Base-by-base conservation (phyloP, 2,329 filamentous ascomycete species). In the Cladosporium sp. region DNA sequence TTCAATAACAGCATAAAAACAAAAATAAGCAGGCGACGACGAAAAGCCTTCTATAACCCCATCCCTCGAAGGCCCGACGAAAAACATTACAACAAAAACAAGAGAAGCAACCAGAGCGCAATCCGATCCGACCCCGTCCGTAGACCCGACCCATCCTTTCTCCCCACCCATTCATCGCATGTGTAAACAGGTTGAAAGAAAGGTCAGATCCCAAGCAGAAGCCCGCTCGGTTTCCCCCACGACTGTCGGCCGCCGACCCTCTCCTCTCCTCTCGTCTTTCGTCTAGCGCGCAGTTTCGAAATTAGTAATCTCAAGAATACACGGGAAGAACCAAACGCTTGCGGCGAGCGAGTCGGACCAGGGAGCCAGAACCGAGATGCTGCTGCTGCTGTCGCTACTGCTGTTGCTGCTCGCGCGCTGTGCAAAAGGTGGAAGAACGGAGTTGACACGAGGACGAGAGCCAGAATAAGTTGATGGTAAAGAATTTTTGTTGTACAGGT, bases 401-500 rank as follows among this genome's bases (percentile, higher is more conserved):
- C 22, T 28, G 22, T 4, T 28, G 22, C 22, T 41, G 41, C 41
- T 28, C 41, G 41, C 41, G 2, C 41, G 41, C 41, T 43, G 41
- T 43, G 41, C 41, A 43, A 22, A 22, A 10, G 28, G 13, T 11
- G 38, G 38, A 14, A 8, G 9, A 41, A 41, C 11, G 9, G 14
- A 41, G 16, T 9, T 2, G 38, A 41, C 38, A 41, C 38, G 13
- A 18, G 16, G 38, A 41, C 38, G 38, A 9, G 18, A 41, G 9
- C n/a, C 14, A 9, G 40, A 42, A 4, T 2, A 42, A 42, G 14
- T 13, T 16, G 33, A 35, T 2, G 35, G 4, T 38, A 42, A 42
- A 42, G 31, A 49, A 49, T 38, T 49, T 42, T 42, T 49, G 46
- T 49, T 49, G 46, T 49, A 49, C 46, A 49, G 31, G 28, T 28